These are phyloP conservation scores for Auricularia sp. DNA, from an alignment of 768 basidiomycete genomes.

Conservation along the genomic window DNA sequence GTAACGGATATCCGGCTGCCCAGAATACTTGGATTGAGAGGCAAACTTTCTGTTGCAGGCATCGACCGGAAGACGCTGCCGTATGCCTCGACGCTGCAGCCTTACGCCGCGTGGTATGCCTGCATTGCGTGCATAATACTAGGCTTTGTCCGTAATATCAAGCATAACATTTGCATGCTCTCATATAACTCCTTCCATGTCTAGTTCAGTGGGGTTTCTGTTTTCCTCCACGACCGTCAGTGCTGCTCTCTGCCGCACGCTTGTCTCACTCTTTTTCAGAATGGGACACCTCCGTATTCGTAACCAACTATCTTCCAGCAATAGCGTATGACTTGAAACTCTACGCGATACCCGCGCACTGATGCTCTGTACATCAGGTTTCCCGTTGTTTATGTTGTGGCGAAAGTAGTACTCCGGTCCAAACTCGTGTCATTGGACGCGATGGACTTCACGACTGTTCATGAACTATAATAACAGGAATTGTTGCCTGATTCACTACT, in stretches of 20 bases:
- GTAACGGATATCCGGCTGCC: not conserved
- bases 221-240: not conserved
- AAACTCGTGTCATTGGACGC: not conserved
- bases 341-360: too few species aligned
- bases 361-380: not conserved
- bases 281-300: not conserved
- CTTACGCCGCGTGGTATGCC: constrained; percentile 61
- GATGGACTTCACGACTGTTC: not conserved
- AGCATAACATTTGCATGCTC: not conserved
- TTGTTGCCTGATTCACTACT: too few species aligned
- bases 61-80: constrained; percentile 39
- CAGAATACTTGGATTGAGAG: not conserved
- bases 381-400: not conserved
- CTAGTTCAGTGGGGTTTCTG: not conserved
- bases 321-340: not conserved
- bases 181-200: not conserved
- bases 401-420: not conserved
- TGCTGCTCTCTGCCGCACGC: not conserved
- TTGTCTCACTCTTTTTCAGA: not conserved
- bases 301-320: not conserved
- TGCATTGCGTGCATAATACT: not conserved
- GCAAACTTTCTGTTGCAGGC: constrained; percentile 16
- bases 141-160: not conserved
- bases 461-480: too few species aligned
- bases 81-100: constrained; percentile 41